Percentiles rank a stretch among this genome's conserved stretches.
These are phyloP conservation scores for Rhizopogon vinicolor DNA, from an alignment of 768 basidiomycete genomes.

Conservation along the genomic window DNA sequence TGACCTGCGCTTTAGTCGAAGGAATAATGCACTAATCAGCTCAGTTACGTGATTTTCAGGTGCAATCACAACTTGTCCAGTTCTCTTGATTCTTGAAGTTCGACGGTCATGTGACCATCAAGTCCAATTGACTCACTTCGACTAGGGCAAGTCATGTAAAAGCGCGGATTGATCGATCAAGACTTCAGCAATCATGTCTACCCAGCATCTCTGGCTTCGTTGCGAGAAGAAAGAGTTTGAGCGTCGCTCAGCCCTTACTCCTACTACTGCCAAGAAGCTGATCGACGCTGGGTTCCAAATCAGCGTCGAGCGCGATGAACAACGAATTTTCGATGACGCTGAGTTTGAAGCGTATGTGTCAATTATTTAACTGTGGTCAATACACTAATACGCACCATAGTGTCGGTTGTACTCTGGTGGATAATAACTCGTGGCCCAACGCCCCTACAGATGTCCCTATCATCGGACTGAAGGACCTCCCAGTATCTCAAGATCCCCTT, in stretches of 20 bases:
- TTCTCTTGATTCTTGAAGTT: too few relatives aligned
- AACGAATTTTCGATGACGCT: constrained; percentile 89
- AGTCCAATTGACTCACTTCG: background rate
- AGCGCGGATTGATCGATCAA: background rate
- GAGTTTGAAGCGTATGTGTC: constrained; percentile 86
- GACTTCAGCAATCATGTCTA: constrained; percentile 36
- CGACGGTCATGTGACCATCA: background rate
- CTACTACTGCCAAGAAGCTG: constrained; percentile 82
- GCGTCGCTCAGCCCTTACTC: constrained; percentile 88
- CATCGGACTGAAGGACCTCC: constrained; percentile 96
- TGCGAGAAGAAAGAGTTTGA: constrained; percentile 98
- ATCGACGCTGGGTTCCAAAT: constrained; percentile 90
- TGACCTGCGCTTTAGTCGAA: constrained; percentile 54
- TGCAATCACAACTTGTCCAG: too few relatives aligned
- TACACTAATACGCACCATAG: constrained; percentile 34
- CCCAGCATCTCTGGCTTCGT: constrained; percentile 78
- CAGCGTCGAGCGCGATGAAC: constrained; percentile 86
- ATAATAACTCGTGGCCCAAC: constrained; percentile 85
- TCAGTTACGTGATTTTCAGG: too few relatives aligned
- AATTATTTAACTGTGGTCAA: constrained; percentile 1
- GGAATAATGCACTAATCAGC: constrained; percentile 34
- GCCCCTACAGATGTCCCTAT: constrained; percentile 76
- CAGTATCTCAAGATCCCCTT: constrained; percentile 74
- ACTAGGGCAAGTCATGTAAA: too few relatives aligned
- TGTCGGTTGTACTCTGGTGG: constrained; percentile 84